A percentile compares a stretch with the other conserved stretches of the same genome.
Evolutionary conservation across 345 rosid genomes (phyloP).

Genomic region (Corymbia maculata): DNA sequence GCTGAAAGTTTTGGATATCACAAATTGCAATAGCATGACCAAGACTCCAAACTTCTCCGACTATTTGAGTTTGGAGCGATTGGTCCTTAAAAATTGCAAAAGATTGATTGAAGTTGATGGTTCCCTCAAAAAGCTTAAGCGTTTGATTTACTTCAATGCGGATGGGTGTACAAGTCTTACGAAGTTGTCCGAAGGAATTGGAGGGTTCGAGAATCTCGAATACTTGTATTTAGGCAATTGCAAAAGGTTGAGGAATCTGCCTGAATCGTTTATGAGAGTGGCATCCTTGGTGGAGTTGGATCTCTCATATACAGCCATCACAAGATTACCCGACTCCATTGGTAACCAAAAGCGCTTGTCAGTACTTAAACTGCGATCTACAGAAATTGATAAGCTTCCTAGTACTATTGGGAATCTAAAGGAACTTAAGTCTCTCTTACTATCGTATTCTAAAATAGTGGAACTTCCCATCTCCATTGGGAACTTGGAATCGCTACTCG

Average conservation of each 20-base stretch:
- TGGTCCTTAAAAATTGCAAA: conserved; percentile 12
- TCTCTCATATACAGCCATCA: background rate
- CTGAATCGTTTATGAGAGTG: background rate
- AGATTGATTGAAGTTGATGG: conserved; percentile 4
- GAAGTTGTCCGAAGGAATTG: background rate
- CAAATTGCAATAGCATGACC: background rate
- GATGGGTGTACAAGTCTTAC: background rate
- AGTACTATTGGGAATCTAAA: background rate
- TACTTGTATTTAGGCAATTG: background rate
- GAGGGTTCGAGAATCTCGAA: background rate
- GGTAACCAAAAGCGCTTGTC: background rate
- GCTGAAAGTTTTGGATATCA: conserved; percentile 14
- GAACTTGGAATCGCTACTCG: too few species aligned
- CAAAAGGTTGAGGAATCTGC: background rate
- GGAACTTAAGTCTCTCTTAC: background rate
- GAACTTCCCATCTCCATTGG: too few species aligned
- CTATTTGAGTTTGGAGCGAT: conserved; percentile 6
- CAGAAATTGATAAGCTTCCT: background rate
- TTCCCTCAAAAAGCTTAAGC: conserved; percentile 9
- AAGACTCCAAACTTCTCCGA: conserved; percentile 8
- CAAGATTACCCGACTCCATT: background rate
- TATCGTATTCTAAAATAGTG: background rate
- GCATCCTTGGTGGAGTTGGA: background rate
- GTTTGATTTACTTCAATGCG: background rate
- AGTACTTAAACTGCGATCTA: background rate